These are phyloP conservation scores for Eimeria falciformis DNA, from an alignment of 169 alveolate genomes.

Conservation along the genomic window DNA sequence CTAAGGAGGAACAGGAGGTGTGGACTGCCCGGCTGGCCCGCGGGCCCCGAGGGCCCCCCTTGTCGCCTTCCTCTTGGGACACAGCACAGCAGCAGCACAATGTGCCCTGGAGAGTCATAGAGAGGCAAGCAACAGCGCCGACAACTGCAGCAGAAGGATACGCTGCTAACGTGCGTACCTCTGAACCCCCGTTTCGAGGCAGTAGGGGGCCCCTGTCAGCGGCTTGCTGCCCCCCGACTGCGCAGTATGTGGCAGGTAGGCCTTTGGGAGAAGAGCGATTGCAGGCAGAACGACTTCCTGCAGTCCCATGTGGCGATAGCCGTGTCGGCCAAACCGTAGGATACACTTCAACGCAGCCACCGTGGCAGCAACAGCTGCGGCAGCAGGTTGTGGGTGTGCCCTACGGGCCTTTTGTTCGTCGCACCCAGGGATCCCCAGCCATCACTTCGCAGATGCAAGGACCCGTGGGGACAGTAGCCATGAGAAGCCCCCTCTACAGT, in stretches of 20 bases:
- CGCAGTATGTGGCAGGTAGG: background rate
- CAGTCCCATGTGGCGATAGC: slow-evolving; percentile 15
- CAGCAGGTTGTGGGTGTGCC: background rate
- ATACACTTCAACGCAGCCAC: slow-evolving; percentile 17
- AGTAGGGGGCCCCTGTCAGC: background rate
- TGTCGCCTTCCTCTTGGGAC: slow-evolving; percentile 18
- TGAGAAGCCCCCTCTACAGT: slow-evolving; percentile 12
- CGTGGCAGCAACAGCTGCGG: slow-evolving; percentile 58
- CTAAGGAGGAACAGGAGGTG: slow-evolving; percentile 60
- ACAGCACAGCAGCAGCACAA: slow-evolving; percentile 1
- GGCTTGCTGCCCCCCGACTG: background rate
- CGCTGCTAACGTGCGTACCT: slow-evolving; percentile 16
- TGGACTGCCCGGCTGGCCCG: slow-evolving; percentile 46
- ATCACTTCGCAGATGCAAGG: slow-evolving; percentile 36
- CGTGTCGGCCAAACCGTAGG: slow-evolving; percentile 41
- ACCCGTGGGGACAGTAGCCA: background rate
- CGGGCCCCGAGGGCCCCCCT: slow-evolving; percentile 14
- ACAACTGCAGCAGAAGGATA: slow-evolving; percentile 13
- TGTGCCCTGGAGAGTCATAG: slow-evolving; percentile 29
- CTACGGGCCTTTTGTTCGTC: slow-evolving; percentile 26
- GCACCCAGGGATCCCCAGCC: slow-evolving; percentile 44
- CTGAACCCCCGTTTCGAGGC: background rate
- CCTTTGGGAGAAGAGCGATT: background rate
- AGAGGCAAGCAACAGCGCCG: slow-evolving; percentile 7
- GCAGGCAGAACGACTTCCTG: slow-evolving; percentile 7